A percentile compares a stretch with the other conserved stretches of the same genome.
These are phyloP conservation scores for Suhomyces anneliseae DNA, from an alignment of 1,139 yeast species.

Conservation along the genomic window DNA sequence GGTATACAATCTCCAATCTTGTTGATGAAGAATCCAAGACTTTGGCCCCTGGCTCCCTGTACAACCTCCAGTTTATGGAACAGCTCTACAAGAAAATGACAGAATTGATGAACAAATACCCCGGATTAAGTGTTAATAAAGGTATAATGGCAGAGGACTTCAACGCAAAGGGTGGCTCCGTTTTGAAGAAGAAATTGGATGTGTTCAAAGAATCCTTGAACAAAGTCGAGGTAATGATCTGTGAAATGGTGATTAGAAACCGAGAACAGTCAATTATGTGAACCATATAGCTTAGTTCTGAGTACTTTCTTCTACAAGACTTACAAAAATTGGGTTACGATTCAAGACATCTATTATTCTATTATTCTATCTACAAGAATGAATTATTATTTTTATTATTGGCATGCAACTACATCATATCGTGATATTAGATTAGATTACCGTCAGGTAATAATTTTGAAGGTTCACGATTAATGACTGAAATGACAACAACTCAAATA, in stretches of 20 bases:
- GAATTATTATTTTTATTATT: not conserved
- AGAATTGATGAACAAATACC: slow-evolving; percentile 18
- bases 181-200: slow-evolving; percentile 25
- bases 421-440: no score
- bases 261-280: slow-evolving; percentile 7
- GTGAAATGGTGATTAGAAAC: slow-evolving; percentile 25
- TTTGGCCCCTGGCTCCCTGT: slow-evolving; percentile 12
- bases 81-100: slow-evolving; percentile 14
- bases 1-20: slow-evolving; percentile 28
- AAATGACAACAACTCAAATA: no score
- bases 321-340: no score
- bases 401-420: not conserved
- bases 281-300: no score
- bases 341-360: not conserved
- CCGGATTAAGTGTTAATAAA: slow-evolving; percentile 21
- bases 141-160: slow-evolving; percentile 21
- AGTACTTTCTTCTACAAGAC: no score
- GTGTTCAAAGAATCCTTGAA: slow-evolving; percentile 27
- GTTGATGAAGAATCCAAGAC: slow-evolving; percentile 14
- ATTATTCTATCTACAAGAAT: no score
- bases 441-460: no score
- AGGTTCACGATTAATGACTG: no score
- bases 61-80: slow-evolving; percentile 20
- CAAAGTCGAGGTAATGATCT: slow-evolving; percentile 28
- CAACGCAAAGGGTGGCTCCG: slow-evolving; percentile 17